Conservation (phyloP, 148 eudicot genomes). For the Agrostemma githago region DNA sequence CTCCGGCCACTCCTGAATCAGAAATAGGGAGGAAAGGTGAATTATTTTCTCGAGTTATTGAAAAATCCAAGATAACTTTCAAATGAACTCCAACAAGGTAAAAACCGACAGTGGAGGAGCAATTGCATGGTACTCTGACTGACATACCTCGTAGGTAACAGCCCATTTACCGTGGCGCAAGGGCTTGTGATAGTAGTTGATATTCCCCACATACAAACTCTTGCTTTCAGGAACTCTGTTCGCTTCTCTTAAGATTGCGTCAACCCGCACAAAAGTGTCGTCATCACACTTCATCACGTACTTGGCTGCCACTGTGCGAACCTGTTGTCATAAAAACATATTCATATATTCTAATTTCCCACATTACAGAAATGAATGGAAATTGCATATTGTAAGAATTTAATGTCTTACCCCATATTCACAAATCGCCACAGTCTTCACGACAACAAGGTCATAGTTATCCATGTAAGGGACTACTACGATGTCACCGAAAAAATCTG, state of each 20-base stretch:
- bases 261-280: constrained; percentile 85
- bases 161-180: constrained; percentile 96
- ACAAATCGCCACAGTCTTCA: constrained; percentile 86
- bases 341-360: background rate
- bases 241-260: constrained; percentile 60
- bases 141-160: constrained; percentile 84
- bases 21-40: constrained; percentile 4
- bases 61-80: background rate
- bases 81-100: background rate
- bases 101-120: background rate
- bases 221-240: constrained; percentile 42
- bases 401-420: constrained; percentile 73
- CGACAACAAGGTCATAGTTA: constrained; percentile 82
- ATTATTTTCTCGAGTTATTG: background rate
- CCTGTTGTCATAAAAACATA: constrained; percentile 33
- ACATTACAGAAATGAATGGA: background rate
- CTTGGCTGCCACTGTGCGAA: constrained; percentile 68
- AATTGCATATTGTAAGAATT: background rate
- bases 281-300: constrained; percentile 95
- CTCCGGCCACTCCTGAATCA: constrained; percentile 87
- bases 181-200: constrained; percentile 81
- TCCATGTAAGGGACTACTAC: constrained; percentile 88
- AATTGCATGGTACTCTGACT: background rate
- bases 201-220: constrained; percentile 82
- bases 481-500: constrained; percentile 78